A percentile compares a stretch with the other conserved stretches of the same genome.
Conservation (phyloP, 169 alveolate species). For the Perkinsus marinus region DNA sequence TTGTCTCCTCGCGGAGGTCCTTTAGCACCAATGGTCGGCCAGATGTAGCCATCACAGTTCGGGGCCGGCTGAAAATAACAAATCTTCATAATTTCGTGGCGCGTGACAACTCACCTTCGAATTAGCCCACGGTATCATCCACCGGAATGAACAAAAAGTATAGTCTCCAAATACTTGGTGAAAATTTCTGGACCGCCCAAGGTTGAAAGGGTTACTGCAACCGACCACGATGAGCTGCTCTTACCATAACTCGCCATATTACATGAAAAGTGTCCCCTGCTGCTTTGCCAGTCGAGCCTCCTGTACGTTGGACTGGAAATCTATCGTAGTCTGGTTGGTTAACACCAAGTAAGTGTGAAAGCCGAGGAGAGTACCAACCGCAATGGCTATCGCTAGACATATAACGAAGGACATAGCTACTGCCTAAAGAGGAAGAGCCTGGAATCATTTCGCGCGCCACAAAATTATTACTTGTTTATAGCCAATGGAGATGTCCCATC, state of each 20-base stretch:
- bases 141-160: not conserved
- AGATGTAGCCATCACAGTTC: not conserved
- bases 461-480: not conserved
- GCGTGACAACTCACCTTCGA: not conserved
- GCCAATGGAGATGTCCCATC: not conserved
- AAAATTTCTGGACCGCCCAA: not conserved
- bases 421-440: not conserved
- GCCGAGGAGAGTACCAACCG: not conserved
- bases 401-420: not conserved
- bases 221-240: not conserved
- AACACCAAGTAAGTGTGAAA: slow-evolving; percentile 16
- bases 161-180: not conserved
- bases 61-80: not conserved
- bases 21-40: not conserved
- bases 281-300: not conserved
- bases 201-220: not conserved
- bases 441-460: not conserved
- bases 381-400: not conserved
- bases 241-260: not conserved
- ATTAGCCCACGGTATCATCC: not conserved
- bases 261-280: not conserved
- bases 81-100: not conserved
- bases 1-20: not conserved
- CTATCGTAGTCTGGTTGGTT: slow-evolving; percentile 23
- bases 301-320: not conserved